Conservation (phyloP, 1,284 basidiomycete species). For the Ganoderma lucidum region DNA sequence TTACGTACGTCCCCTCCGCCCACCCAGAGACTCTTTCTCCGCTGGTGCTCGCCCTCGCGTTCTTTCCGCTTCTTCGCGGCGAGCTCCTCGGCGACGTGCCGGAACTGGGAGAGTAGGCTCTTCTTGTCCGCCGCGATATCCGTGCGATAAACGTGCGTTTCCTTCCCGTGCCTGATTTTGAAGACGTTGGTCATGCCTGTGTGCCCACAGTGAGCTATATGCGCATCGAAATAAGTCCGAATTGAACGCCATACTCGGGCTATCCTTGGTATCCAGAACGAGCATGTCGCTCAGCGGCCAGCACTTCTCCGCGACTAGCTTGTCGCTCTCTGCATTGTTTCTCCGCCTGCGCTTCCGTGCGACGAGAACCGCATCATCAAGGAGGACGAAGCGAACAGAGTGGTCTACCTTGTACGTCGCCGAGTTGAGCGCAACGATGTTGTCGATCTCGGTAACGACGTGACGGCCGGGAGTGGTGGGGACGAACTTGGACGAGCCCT, state of each 20-base stretch:
- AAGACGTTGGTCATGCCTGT: conserved; percentile 93
- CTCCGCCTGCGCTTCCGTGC: conserved; percentile 68
- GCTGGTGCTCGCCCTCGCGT: conserved; percentile 89
- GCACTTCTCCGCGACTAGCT: conserved; percentile 91
- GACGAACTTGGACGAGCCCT: conserved; percentile 96
- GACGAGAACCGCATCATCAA: conserved; percentile 92
- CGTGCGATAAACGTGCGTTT: conserved; percentile 93
- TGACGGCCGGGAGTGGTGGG: conserved; percentile 92
- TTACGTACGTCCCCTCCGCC: conserved; percentile 57
- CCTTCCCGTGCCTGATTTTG: conserved; percentile 94
- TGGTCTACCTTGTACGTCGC: conserved; percentile 96
- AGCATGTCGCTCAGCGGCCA: conserved; percentile 94
- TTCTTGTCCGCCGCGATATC: conserved; percentile 88
- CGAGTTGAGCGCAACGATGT: conserved; percentile 87
- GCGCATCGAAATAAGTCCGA: neutral
- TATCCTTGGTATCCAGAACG: conserved; percentile 95
- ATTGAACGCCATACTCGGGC: conserved; percentile 70
- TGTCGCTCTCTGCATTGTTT: conserved; percentile 57
- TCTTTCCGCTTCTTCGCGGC: conserved; percentile 90
- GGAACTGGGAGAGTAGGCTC: conserved; percentile 83
- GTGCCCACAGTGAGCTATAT: neutral
- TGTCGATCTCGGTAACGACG: conserved; percentile 87
- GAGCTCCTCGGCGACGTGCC: conserved; percentile 92
- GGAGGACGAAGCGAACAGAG: conserved; percentile 87
- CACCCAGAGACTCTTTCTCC: conserved; percentile 83